Base-by-base conservation (phyloP, 306 rosid genomes). In the Datisca glomerata region DNA sequence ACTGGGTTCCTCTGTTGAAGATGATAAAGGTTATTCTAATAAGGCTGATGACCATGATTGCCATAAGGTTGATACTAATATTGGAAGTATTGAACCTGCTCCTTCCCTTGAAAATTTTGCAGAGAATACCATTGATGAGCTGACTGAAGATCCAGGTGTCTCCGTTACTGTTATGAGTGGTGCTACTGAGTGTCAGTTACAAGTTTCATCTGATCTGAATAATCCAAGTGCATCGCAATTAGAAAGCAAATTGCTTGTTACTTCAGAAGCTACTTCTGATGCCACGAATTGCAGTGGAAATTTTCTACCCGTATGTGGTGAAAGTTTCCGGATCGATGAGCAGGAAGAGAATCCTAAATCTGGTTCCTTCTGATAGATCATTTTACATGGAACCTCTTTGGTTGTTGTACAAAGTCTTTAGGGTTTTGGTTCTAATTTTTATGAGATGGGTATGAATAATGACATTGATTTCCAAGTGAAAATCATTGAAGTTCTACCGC, bases 181-280 rank as follows among this genome's bases (percentile, higher is more conserved):
- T 53, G 32, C 43, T 49, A 56, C 24, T 47, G 70, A 54, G 53
- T 56, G 51, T 69, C 60, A 47, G 21, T 21, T 65, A 49, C 68
- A 16, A 13, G 39, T 43, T 29, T 27, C 43, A 50, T 43, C 78
- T 43, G 63, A 64, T 59, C 43, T 53, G 55, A 64, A 62, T 21
- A 49, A 55, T 61, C 47, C 65, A 47, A 41, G 34, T 42, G 63
- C 42, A 21, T 12, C 21, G 9, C 70, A 19, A 32, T 42, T 21
- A 24, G 69, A 57, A 33, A 44, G 34, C 15, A 32, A 27, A n/a
- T 56, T 53, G 38, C 40, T 16, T 3, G 21, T 46, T 18, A 64
- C 53, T 47, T 41, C 38, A 50, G 58, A 63, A 61, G 65, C 56
- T 40, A 47, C 56, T 47, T 74, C 76, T 25, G 62, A 58, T 58